Conservation (phyloP, 805 yeast species). For the Pichia nakasei region DNA sequence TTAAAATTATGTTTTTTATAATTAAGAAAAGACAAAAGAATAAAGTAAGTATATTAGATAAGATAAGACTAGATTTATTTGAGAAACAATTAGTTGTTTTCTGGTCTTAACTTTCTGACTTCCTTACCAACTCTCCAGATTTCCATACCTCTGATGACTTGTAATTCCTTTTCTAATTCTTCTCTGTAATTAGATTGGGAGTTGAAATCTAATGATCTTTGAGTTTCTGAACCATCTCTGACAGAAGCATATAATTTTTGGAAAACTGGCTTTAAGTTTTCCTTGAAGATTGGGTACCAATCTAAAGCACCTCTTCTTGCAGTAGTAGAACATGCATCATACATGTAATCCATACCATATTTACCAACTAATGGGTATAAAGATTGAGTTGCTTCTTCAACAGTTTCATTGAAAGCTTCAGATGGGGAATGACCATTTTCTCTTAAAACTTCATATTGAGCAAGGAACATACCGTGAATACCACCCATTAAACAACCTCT, state of each 20-base stretch:
- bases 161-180: constrained; percentile 87
- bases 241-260: constrained; percentile 91
- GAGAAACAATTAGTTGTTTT: constrained; percentile 62
- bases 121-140: constrained; percentile 99
- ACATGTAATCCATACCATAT: constrained; percentile 99
- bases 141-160: constrained; percentile 92
- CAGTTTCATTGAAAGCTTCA: constrained; percentile 99
- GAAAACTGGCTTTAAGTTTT: constrained; percentile 97
- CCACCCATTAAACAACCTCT: constrained; percentile 99
- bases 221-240: constrained; percentile 93
- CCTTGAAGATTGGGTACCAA: constrained; percentile 99
- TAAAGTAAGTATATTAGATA: too few relatives aligned
- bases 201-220: constrained; percentile 98
- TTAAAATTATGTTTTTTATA: too few relatives aligned
- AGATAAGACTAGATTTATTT: too few relatives aligned
- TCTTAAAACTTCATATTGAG: constrained; percentile 99
- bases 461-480: constrained; percentile 99
- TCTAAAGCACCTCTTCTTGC: constrained; percentile 99
- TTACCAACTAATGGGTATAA: constrained; percentile 98
- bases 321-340: constrained; percentile 99
- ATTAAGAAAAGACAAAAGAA: too few relatives aligned
- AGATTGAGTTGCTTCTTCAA: constrained; percentile 99
- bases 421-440: constrained; percentile 99
- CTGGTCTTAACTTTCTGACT: constrained; percentile 99
- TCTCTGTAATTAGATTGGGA: constrained; percentile 97